Evolutionary conservation across 176 grass and related monocot genomes (phyloP), one percentile per base, ranked within the genome.

Genomic region (Ensete glaucum): DNA sequence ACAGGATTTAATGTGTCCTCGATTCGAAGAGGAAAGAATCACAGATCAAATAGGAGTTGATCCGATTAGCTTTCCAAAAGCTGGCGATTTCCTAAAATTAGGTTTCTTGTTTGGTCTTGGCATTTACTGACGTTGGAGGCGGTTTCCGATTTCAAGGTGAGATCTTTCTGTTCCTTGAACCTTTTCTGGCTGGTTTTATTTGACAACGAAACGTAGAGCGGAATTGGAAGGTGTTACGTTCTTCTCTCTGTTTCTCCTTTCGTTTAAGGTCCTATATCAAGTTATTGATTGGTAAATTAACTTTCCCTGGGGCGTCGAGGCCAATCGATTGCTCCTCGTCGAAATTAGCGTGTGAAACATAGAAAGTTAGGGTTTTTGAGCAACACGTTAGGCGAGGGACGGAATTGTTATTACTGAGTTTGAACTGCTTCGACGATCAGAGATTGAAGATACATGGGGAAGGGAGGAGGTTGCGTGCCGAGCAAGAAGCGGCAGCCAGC

Each of bases 381-480:
- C 34, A 60, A 60, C 17, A 6, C 19, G 8, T 60, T 60, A 21
- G 57, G 14, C n/a, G 57, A 15, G 57, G 57, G 17, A 60, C 17
- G n/a, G 57, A 1, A 60, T 60, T 60, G 17, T n/a, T 43, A 43
- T 43, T 43, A 0, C 34, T 43, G 34, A 43, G 34, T 43, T 43
- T 43, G 34, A 43, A 43, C 34, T 6, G 34, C 34, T 43, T 43
- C 34, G 9, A 26, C 17, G 16, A 9, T 10, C 43, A 70, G 19
- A 20, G 67, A 21, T 70, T 50, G 10, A 19, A 77, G 34, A 43
- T 11, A 1, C 23, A 77, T 77, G 75, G 75, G 75, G 49, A 77
- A 77, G 52, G 75, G 75, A 77, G 75, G 75, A 77, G 75, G 75
- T 53, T 77, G 75, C 48, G n/a, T 77, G 2, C 75, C 75, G 20